These are phyloP conservation scores for Tulasnella sp. DNA, from an alignment of 768 basidiomycete genomes.

Conservation along the genomic window DNA sequence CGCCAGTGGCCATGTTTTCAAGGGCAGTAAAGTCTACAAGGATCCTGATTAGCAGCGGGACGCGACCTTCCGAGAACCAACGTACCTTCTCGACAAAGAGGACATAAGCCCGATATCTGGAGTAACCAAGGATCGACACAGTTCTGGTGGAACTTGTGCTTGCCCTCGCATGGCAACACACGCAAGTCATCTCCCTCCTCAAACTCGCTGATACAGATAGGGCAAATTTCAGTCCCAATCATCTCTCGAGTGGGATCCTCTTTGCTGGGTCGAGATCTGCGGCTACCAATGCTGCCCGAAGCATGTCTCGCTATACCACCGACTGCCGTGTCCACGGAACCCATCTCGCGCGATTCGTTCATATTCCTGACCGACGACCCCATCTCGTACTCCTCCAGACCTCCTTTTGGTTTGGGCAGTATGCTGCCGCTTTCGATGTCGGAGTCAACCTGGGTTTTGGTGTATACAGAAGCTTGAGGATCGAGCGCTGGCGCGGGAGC, in stretches of 20 bases:
- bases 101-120: slow-evolving; percentile 82
- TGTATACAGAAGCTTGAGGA: not conserved
- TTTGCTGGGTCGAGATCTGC: not conserved
- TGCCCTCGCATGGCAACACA: slow-evolving; percentile 82
- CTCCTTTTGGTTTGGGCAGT: not conserved
- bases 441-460: not conserved
- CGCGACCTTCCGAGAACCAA: not conserved
- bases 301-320: not conserved
- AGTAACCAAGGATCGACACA: slow-evolving; percentile 94
- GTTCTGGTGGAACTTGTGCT: slow-evolving; percentile 80
- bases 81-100: slow-evolving; percentile 83
- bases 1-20: slow-evolving; percentile 15
- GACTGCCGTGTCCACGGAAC: not conserved
- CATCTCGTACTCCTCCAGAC: not conserved
- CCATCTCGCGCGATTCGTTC: not conserved
- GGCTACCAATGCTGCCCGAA: not conserved
- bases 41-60: not conserved
- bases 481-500: not conserved
- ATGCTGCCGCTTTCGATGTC: not conserved
- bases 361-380: not conserved
- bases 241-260: slow-evolving; percentile 38
- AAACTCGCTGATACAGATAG: slow-evolving; percentile 92
- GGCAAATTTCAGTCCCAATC: slow-evolving; percentile 80
- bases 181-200: slow-evolving; percentile 89
- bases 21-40: slow-evolving; percentile 14